Conservation (phyloP, 2,329 filamentous ascomycete species). For the Alternaria panax region DNA sequence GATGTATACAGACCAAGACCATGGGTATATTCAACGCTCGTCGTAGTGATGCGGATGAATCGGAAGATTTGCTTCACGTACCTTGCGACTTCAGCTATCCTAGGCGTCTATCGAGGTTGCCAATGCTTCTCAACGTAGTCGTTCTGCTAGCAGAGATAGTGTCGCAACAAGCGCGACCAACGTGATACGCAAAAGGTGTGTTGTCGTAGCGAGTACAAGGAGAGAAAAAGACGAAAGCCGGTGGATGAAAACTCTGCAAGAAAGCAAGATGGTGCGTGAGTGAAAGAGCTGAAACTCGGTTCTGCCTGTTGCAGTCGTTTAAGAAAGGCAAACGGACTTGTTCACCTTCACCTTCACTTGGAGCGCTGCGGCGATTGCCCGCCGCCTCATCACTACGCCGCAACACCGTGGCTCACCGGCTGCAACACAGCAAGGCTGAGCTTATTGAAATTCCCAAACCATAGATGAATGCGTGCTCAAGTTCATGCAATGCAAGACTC, state of each 20-base stretch:
- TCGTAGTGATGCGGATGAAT: not conserved
- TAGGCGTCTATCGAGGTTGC: not conserved
- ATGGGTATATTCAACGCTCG: not conserved
- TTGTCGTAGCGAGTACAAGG: not conserved
- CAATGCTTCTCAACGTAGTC: not conserved
- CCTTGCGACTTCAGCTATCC: not conserved
- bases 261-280: not conserved
- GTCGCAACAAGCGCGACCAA: not conserved
- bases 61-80: not conserved
- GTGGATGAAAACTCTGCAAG: not conserved
- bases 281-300: not conserved
- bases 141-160: too few relatives aligned
- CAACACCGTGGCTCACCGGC: not conserved
- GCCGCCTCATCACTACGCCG: slow-evolving; percentile 3
- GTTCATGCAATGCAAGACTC: slow-evolving; percentile 5
- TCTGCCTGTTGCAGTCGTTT: not conserved
- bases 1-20: not conserved
- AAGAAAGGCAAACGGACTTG: slow-evolving; percentile 2
- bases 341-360: slow-evolving; percentile 7
- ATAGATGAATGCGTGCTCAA: not conserved
- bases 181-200: not conserved
- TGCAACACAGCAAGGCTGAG: not conserved
- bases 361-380: not conserved
- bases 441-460: not conserved
- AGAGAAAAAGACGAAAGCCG: not conserved